These are phyloP conservation scores for Arthroderma sp. DNA, from an alignment of 2,329 filamentous ascomycete genomes.

Conservation along the genomic window DNA sequence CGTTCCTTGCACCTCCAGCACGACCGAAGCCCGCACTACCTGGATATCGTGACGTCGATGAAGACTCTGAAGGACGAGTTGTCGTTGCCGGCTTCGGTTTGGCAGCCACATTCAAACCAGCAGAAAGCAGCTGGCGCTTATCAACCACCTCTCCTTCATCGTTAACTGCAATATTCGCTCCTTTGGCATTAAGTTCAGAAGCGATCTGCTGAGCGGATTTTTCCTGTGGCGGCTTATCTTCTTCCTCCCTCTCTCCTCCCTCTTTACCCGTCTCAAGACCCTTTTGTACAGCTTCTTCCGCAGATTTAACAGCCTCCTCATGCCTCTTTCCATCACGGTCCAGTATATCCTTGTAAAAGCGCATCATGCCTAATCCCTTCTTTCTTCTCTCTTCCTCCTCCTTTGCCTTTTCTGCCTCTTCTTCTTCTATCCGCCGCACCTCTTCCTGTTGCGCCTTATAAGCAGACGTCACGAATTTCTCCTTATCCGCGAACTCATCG, in stretches of 20 bases:
- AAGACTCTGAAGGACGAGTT: conserved; percentile 6
- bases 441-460: conserved; percentile 55
- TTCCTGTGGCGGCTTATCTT: conserved; percentile 20
- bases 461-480: conserved; percentile 53
- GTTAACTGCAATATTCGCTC: conserved; percentile 44
- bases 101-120: conserved; percentile 47
- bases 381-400: conserved; percentile 39
- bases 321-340: conserved; percentile 45
- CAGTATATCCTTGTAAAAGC: conserved; percentile 48
- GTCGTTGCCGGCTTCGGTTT: conserved; percentile 34
- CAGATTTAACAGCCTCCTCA: conserved; percentile 43
- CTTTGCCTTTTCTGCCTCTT: conserved; percentile 41
- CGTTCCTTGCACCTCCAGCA: conserved; percentile 22
- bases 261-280: conserved; percentile 21
- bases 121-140: conserved; percentile 48
- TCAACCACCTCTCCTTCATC: conserved; percentile 54
- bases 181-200: conserved; percentile 38
- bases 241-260: conserved; percentile 7
- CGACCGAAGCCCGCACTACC: conserved; percentile 11
- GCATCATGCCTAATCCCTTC: conserved; percentile 43
- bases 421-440: conserved; percentile 42
- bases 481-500: conserved; percentile 54
- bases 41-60: neutral
- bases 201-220: conserved; percentile 42
- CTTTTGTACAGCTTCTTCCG: conserved; percentile 30